Evolutionary conservation across 2,329 filamentous ascomycete species (phyloP), one percentile per base, ranked within the genome.

Genomic region (Endothia cerciana): DNA sequence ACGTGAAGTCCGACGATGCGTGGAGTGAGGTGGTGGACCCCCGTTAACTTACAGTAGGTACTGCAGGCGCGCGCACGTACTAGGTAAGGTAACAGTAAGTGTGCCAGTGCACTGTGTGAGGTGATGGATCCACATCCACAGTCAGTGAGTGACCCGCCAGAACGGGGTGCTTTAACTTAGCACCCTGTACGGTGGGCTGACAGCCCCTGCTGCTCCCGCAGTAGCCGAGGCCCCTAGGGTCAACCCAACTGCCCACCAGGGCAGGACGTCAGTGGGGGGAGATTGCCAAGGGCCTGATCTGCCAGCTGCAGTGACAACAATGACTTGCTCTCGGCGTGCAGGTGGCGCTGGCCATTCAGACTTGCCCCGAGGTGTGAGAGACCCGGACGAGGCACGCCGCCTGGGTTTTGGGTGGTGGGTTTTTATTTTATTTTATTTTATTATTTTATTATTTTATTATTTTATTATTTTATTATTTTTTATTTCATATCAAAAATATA

Each of bases 1-100:
- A 65, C 41, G 41, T 63, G 64, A 65, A 62, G 59, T 63, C 64
- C 60, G 60, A 55, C 57, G 64, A 63, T 66, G 59, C 36, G 43
- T 61, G 59, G 59, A 41, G 59, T 30, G 43, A 51, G 19, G 30
- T 53, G 47, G 47, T 51, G 25, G 47, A 51, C 45, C 43, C 43
- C 22, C 3, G 13, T 19, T 17, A 22, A 47, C 19, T 22, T 13
- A 13, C n/a, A 11, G n/a, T 49, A 22, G 40, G 15, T 43, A 43
- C 41, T 43, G 7, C n/a, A n/a, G n/a, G n/a, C n/a, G n/a, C n/a
- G n/a, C n/a, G n/a, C n/a, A 47, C 13, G 45, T 49, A 15, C 10
- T 51, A 51, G 6, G 25, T 49, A 25, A n/a, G 45, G 45, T 17
- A 17, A 17, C 6, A 13, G 25, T 17, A 5, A 51, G 13, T n/a